Conservation (phyloP, 1,284 basidiomycete genomes). For the Boletus mariae region DNA sequence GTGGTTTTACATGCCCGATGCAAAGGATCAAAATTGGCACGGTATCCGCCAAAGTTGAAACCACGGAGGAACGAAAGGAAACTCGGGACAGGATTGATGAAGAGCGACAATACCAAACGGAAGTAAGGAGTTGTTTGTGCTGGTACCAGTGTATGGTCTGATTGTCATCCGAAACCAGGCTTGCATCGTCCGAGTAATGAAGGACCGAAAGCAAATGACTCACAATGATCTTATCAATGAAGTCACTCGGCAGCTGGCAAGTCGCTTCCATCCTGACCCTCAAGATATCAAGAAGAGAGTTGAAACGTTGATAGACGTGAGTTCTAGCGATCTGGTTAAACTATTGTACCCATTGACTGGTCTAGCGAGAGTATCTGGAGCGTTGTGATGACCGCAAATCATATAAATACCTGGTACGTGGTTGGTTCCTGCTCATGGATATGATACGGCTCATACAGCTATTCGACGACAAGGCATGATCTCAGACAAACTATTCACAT, state of each 20-base stretch:
- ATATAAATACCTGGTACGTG: slow-evolving; percentile 69
- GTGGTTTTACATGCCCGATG: slow-evolving; percentile 73
- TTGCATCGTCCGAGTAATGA: slow-evolving; percentile 98
- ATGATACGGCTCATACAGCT: slow-evolving; percentile 2
- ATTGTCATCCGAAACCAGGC: slow-evolving; percentile 51
- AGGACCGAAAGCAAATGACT: slow-evolving; percentile 85
- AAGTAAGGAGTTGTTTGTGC: slow-evolving; percentile 48
- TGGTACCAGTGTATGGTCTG: slow-evolving; percentile 6
- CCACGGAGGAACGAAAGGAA: slow-evolving; percentile 82
- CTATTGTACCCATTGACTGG: slow-evolving; percentile 2
- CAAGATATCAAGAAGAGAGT: slow-evolving; percentile 91
- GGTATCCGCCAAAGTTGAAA: slow-evolving; percentile 85
- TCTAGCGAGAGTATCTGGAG: slow-evolving; percentile 76
- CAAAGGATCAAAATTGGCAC: slow-evolving; percentile 95
- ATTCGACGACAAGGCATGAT: slow-evolving; percentile 22
- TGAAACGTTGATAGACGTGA: slow-evolving; percentile 90
- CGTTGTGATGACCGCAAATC: slow-evolving; percentile 77
- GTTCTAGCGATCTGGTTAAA: slow-evolving; percentile 14
- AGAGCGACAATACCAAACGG: slow-evolving; percentile 86
- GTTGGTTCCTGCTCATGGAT: not conserved
- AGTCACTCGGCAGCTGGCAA: slow-evolving; percentile 81
- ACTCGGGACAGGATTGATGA: slow-evolving; percentile 91
- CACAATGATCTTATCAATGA: slow-evolving; percentile 92
- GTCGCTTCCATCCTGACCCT: slow-evolving; percentile 85
- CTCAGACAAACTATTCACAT: not conserved